A percentile compares a stretch with the other conserved stretches of the same genome.
Evolutionary conservation across 2,329 filamentous ascomycete species (phyloP).

Genomic region (Hypoxylon sp.): DNA sequence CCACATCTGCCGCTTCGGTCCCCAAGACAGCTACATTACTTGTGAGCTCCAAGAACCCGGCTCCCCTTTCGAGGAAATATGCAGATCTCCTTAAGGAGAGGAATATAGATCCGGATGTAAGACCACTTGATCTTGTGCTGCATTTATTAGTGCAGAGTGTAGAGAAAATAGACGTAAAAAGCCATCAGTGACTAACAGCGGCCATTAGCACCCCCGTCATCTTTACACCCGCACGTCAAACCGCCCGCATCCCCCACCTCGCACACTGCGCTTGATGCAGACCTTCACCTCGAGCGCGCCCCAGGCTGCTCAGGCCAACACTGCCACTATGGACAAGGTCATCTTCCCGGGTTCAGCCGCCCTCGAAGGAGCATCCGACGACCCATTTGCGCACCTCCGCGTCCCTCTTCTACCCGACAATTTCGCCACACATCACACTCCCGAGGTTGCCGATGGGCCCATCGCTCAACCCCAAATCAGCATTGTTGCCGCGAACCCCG

Average conservation of each 20-base stretch:
- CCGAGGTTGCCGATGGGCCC: constrained; percentile 61
- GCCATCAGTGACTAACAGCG: constrained; percentile 47
- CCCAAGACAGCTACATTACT: constrained; percentile 50
- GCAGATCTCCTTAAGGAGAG: constrained; percentile 55
- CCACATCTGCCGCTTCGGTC: constrained; percentile 46
- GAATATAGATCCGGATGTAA: constrained; percentile 54
- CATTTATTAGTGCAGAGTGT: background rate
- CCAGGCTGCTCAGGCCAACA: constrained; percentile 50
- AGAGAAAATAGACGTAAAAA: background rate
- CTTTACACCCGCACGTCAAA: constrained; percentile 56
- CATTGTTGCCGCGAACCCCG: constrained; percentile 71
- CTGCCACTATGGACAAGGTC: constrained; percentile 65
- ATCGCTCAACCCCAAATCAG: constrained; percentile 63
- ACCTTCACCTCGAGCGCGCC: constrained; percentile 68
- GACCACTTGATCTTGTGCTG: constrained; percentile 23
- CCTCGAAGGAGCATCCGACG: constrained; percentile 49
- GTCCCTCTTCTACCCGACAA: constrained; percentile 74
- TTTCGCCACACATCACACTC: constrained; percentile 62
- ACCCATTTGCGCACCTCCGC: constrained; percentile 61
- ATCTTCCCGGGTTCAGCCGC: constrained; percentile 65
- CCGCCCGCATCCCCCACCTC: constrained; percentile 56
- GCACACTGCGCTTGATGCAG: constrained; percentile 73
- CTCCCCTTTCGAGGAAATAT: constrained; percentile 55
- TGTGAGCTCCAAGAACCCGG: constrained; percentile 49
- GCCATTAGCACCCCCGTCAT: constrained; percentile 50